Evolutionary conservation across 495 filamentous ascomycete species (phyloP).

Genomic region (Penicillium robsamsonii): DNA sequence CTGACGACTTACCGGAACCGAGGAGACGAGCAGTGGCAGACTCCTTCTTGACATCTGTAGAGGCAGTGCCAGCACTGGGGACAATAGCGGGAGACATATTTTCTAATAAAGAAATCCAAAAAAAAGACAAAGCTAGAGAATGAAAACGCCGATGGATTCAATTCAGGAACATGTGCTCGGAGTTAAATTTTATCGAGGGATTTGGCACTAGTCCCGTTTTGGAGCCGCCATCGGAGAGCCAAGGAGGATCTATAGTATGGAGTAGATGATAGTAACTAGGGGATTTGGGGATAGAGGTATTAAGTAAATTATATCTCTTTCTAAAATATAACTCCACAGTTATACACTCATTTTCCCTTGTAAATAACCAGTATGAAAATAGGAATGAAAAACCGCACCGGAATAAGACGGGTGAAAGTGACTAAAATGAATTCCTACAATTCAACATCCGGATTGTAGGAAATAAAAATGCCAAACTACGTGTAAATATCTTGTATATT

Average conservation of each 20-base stretch:
- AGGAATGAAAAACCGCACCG: not conserved
- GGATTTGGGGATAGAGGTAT: too few relatives aligned
- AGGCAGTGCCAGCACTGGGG: constrained; percentile 47
- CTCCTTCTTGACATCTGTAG: constrained; percentile 78
- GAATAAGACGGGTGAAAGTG: not conserved
- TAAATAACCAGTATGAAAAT: not conserved
- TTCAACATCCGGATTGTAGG: too few relatives aligned
- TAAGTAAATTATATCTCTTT: too few relatives aligned
- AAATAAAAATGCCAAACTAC: too few relatives aligned
- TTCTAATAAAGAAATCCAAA: constrained; percentile 13
- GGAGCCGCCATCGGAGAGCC: constrained; percentile 27
- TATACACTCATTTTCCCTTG: not conserved
- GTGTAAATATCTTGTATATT: too few relatives aligned
- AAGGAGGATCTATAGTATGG: not conserved
- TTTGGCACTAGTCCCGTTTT: constrained; percentile 32
- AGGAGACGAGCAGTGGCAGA: constrained; percentile 81
- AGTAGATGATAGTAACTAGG: too few relatives aligned
- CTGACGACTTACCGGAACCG: constrained; percentile 71
- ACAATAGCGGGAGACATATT: constrained; percentile 54
- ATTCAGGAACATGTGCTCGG: constrained; percentile 21
- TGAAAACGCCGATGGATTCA: constrained; percentile 20
- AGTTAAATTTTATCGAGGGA: constrained; percentile 28
- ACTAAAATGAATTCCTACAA: not conserved
- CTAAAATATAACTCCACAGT: not conserved
- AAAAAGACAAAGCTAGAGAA: constrained; percentile 15